These are phyloP conservation scores for Metschnikowia kunwiensis DNA, from an alignment of 805 yeast species.

Conservation along the genomic window DNA sequence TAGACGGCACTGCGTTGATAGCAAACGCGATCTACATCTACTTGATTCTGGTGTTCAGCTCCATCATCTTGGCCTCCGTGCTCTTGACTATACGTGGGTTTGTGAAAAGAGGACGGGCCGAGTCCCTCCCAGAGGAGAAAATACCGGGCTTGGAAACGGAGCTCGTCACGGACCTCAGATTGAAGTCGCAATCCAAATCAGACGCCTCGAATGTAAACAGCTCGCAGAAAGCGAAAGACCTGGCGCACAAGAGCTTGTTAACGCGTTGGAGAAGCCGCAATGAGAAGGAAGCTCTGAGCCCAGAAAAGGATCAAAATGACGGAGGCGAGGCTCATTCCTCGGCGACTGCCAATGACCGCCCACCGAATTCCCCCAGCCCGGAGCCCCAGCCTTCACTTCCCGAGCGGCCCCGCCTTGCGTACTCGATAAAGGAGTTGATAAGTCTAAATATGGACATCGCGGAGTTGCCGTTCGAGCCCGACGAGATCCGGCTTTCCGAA, in stretches of 20 bases:
- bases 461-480: constrained; percentile 1
- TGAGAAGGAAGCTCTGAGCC: background rate
- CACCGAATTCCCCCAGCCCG: background rate
- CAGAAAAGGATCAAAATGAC: constrained; percentile 1
- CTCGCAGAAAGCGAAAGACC: constrained; percentile 1
- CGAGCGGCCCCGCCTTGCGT: background rate
- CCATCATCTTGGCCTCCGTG: constrained; percentile 10
- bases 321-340: constrained; percentile 4
- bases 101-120: constrained; percentile 6
- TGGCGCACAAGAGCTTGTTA: constrained; percentile 6
- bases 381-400: background rate
- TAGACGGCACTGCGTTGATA: constrained; percentile 12
- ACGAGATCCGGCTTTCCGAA: constrained; percentile 11
- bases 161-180: background rate
- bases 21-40: constrained; percentile 16
- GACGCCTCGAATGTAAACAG: background rate
- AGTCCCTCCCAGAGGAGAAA: background rate
- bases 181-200: constrained; percentile 1
- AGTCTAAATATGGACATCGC: constrained; percentile 3
- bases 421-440: constrained; percentile 5
- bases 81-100: constrained; percentile 9
- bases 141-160: constrained; percentile 1
- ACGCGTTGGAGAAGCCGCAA: constrained; percentile 7
- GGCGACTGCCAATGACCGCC: constrained; percentile 4
- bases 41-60: constrained; percentile 8